Evolutionary conservation across 1,139 yeast genomes (phyloP).

Genomic region (Candida labiduridarum): DNA sequence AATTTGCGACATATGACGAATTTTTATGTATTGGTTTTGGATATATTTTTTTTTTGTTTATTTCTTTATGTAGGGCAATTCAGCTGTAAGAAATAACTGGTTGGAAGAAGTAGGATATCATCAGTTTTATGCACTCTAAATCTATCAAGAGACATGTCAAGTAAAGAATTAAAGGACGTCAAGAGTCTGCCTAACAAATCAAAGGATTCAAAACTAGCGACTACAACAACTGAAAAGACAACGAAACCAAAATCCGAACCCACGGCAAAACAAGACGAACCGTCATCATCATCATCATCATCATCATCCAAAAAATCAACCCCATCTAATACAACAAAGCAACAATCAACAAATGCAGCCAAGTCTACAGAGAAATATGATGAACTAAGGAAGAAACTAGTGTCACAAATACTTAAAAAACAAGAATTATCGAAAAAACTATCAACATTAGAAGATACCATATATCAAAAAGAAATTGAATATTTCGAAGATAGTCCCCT

Average conservation of each 20-base stretch:
- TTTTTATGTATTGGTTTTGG: too few relatives aligned
- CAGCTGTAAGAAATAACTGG: too few relatives aligned
- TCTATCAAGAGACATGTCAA: background rate
- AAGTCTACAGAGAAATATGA: slow-evolving; percentile 56
- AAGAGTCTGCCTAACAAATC: slow-evolving; percentile 10
- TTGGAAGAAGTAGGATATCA: background rate
- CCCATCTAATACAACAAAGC: background rate
- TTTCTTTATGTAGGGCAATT: too few relatives aligned
- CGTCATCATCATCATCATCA: too few relatives aligned
- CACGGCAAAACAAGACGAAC: background rate
- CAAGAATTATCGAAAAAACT: slow-evolving; percentile 66
- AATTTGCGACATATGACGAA: too few relatives aligned
- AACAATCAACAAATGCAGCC: slow-evolving; percentile 3
- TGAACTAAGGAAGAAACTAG: slow-evolving; percentile 65
- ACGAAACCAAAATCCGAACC: background rate
- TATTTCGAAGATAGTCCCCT: slow-evolving; percentile 70
- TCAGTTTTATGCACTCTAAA: background rate
- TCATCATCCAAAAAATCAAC: background rate
- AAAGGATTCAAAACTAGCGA: background rate
- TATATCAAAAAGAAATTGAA: slow-evolving; percentile 79
- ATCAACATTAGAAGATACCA: slow-evolving; percentile 69
- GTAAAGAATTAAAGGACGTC: slow-evolving; percentile 9
- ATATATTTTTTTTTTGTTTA: too few relatives aligned
- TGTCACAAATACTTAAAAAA: slow-evolving; percentile 64
- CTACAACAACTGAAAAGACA: slow-evolving; percentile 2